Conservation (phyloP, 1,284 basidiomycete species). For the Phlebopus sp. region DNA sequence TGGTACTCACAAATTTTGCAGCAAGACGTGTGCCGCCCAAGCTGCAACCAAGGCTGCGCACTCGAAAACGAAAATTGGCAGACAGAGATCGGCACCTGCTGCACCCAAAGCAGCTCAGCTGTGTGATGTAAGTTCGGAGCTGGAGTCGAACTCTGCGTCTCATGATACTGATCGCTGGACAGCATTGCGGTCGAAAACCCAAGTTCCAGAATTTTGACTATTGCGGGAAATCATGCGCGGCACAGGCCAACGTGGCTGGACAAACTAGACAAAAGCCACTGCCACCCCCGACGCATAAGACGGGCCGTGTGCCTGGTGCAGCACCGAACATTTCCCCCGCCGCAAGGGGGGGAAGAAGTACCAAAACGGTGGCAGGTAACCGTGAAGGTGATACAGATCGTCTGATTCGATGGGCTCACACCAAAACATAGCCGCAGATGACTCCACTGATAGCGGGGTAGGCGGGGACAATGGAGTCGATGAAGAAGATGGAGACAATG, state of each 20-base stretch:
- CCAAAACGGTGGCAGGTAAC: slow-evolving; percentile 14
- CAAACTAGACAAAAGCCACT: slow-evolving; percentile 12
- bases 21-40: slow-evolving; percentile 56
- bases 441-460: slow-evolving; percentile 18
- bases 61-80: slow-evolving; percentile 11
- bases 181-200: slow-evolving; percentile 34
- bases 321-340: slow-evolving; percentile 5
- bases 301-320: slow-evolving; percentile 7
- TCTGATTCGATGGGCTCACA: slow-evolving; percentile 5
- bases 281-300: slow-evolving; percentile 19
- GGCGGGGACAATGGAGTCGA: slow-evolving; percentile 20
- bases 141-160: slow-evolving; percentile 26
- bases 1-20: slow-evolving; percentile 50
- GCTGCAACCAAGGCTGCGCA: slow-evolving; percentile 25
- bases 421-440: slow-evolving; percentile 17
- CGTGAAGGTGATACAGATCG: slow-evolving; percentile 23
- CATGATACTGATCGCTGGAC: slow-evolving; percentile 20
- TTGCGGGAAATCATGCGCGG: slow-evolving; percentile 33
- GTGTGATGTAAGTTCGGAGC: slow-evolving; percentile 26
- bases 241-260: slow-evolving; percentile 18
- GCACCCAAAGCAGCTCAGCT: slow-evolving; percentile 20
- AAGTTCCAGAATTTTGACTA: slow-evolving; percentile 33
- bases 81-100: slow-evolving; percentile 15
- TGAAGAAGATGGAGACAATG: slow-evolving; percentile 13
- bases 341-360: slow-evolving; percentile 7